Evolutionary conservation across 164 flowering plant genomes (phyloP), one percentile per base, ranked within the genome.

Genomic region (Santalum album): DNA sequence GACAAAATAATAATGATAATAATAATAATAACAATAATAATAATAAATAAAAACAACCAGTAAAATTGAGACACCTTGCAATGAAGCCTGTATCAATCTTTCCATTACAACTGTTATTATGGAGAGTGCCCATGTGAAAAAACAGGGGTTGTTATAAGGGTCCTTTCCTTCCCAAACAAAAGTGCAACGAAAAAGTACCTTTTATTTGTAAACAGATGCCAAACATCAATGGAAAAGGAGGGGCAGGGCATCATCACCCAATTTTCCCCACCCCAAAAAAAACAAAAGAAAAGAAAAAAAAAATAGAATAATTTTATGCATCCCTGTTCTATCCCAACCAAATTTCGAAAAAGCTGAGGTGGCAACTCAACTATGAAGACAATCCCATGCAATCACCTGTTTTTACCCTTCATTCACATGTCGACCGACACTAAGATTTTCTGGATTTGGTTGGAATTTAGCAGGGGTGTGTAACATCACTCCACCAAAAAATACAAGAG

Each of bases 131-230:
- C 45, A 42, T 17, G 21, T 21, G 12, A 12, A 17, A 42, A 42
- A 18, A 38, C 21, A 18, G 21, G n/a, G 20, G 45, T 17, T 5
- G 20, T 42, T 42, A 17, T 42, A 4, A 17, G 21, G 45, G 45
- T 17, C 11, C 45, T 12, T 42, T 18, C 45, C 21, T 42, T 42
- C 21, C 0, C 11, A 7, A 17, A 42, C 7, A 18, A 18, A 7
- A 7, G 19, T 25, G 6, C 42, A 38, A 7, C 36, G 12, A 20
- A 45, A 45, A 7, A 18, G 49, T 6, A 22, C 14, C 45, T 59
- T 51, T 65, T 65, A 59, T 59, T 65, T 55, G 48, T 25, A 22
- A 49, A 59, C 52, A 40, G 59, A 36, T 42, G 45, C 49, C 40
- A 26, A 12, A 46, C 54, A 53, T 47, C 39, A 15, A 3, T 20